phyloP scores from a whole-genome alignment of 176 grass and related monocot genomes.

The Oryza punctata region DNA sequence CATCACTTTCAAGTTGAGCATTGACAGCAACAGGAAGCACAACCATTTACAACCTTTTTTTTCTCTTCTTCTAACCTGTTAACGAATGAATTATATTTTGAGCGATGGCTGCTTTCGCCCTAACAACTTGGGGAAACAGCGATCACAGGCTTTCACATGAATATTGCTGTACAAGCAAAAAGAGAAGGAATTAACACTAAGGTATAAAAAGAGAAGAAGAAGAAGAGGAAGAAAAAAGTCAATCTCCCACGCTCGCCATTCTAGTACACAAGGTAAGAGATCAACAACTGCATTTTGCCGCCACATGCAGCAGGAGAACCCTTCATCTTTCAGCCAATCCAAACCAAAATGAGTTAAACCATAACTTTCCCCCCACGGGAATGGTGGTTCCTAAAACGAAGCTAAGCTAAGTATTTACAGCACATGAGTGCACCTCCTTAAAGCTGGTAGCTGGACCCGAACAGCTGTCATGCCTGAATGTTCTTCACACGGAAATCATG shows the following conservation, averaged over 20 bases:
- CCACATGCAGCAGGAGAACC: conserved; percentile 42
- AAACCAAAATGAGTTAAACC: conserved; percentile 30
- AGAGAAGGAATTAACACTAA: conserved; percentile 16
- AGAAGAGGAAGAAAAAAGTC: neutral
- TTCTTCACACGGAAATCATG: conserved; percentile 87
- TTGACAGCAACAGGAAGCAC: conserved; percentile 38
- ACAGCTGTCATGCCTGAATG: conserved; percentile 60
- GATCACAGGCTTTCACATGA: conserved; percentile 46
- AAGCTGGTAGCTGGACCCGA: conserved; percentile 28
- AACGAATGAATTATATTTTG: conserved; percentile 61
- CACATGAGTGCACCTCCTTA: conserved; percentile 35
- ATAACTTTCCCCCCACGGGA: neutral
- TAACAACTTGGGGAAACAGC: conserved; percentile 48
- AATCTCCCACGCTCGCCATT: conserved; percentile 34
- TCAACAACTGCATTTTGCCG: conserved; percentile 42
- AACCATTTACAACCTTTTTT: conserved; percentile 51
- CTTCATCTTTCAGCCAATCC: conserved; percentile 39
- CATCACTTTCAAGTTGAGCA: conserved; percentile 2
- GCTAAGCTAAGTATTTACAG: conserved; percentile 56
- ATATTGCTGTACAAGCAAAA: conserved; percentile 63
- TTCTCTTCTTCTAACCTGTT: conserved; percentile 23
- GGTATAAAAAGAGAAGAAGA: neutral
- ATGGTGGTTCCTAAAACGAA: conserved; percentile 38
- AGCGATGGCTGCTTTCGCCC: conserved; percentile 30
- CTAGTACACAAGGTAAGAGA: conserved; percentile 43